Base-by-base conservation (phyloP, 768 basidiomycete species). In the Tulasnella sp. region DNA sequence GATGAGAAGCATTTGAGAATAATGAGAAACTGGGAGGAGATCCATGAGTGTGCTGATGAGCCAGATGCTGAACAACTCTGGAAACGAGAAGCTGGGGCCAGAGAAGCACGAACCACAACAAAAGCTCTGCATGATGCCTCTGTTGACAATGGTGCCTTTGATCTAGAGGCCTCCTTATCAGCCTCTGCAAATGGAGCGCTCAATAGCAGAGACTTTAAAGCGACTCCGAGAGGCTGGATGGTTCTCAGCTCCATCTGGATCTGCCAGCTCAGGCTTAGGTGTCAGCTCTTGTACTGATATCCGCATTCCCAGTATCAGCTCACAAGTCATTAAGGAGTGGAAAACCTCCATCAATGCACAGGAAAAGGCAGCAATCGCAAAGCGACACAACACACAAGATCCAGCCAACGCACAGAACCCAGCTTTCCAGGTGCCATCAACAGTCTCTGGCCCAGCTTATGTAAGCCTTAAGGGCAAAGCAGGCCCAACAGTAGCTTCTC, bases 41-140 rank as follows among this genome's bases (percentile, higher is more conserved):
- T 85, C 0, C 76, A 86, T 82, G 85, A 86, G 77, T 86, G 85
- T 80, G 82, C 84, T 56, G 85, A 86, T 83, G 82, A 83, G 72
- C 56, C 83, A 24, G 85, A 86, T 81, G 84, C 85, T 27, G 85
- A 86, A 31, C 34, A 82, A 18, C 62, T 84, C 0, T 36, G 56
- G 44, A 84, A 83, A 58, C 71, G 40, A 14, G 79, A 78, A 18
- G 1, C 27, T 9, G 21, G 77, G 48, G 7, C 80, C 24, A 71
- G 27, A 68, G 19, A 44, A 21, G 52, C 52, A n/a, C 16, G 14
- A 3, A 16, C 52, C 3, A 16, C 52, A 56, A 56, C 52, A n/a
- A 56, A 56, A 56, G 52, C 52, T 19, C 19, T n/a, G 52, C 19
- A 56, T 56, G n/a, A 18, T n/a, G 52, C 52, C n/a, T 19, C 16